phyloP scores from a whole-genome alignment of 2,329 filamentous ascomycete genomes.

The Monosporascus sp. region DNA sequence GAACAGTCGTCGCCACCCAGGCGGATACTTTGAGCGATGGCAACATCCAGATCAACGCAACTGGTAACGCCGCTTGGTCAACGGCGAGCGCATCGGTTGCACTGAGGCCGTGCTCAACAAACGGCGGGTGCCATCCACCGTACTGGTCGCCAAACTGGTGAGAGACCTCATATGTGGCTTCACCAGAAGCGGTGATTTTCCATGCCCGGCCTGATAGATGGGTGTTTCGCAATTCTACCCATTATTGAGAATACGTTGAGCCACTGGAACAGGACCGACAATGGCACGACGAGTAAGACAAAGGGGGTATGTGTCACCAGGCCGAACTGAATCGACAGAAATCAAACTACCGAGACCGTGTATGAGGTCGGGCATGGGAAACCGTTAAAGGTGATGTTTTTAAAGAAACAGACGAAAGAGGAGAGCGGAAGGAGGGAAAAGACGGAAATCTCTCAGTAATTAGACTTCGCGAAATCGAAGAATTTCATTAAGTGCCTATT shows the following conservation, averaged over 20 bases:
- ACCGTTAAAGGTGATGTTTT: too few relatives aligned
- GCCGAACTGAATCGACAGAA: too few relatives aligned
- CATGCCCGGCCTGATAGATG: slow-evolving; percentile 30
- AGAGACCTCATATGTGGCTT: slow-evolving; percentile 33
- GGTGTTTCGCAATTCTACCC: slow-evolving; percentile 35
- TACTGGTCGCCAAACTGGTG: slow-evolving; percentile 34
- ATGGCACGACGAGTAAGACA: slow-evolving; percentile 2
- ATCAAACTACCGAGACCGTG: too few relatives aligned
- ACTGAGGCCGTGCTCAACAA: slow-evolving; percentile 38
- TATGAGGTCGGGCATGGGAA: too few relatives aligned
- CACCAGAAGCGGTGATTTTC: slow-evolving; percentile 21
- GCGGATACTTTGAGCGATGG: slow-evolving; percentile 31
- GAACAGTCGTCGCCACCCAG: slow-evolving; percentile 33
- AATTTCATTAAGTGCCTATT: too few relatives aligned
- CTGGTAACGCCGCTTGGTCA: slow-evolving; percentile 35
- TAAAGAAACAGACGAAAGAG: too few relatives aligned
- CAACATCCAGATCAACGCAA: slow-evolving; percentile 34
- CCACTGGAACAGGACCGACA: slow-evolving; percentile 27
- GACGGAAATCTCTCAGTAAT: too few relatives aligned
- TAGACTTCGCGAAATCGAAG: too few relatives aligned
- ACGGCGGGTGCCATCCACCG: slow-evolving; percentile 28
- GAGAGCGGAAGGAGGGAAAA: too few relatives aligned
- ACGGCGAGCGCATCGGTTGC: slow-evolving; percentile 38
- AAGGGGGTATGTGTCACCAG: slow-evolving; percentile 1
- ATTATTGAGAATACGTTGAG: slow-evolving; percentile 31